Evolutionary conservation across 192 early-diverging fungal genomes (phyloP).

Genomic region (Backusella australiensis): DNA sequence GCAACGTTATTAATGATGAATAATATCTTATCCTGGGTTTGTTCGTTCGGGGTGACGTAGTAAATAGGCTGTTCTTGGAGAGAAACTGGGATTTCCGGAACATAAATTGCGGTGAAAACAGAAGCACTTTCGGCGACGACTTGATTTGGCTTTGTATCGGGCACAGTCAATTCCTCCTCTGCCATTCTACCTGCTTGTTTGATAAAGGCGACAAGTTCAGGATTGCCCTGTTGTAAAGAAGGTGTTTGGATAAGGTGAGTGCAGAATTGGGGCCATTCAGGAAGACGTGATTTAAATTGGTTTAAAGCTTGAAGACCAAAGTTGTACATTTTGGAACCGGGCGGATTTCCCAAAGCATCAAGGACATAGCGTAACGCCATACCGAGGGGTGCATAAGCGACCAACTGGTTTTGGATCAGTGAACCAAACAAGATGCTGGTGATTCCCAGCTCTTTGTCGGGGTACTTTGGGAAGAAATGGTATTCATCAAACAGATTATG

Average conservation of each 20-base stretch:
- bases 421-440: conserved; percentile 90
- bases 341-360: conserved; percentile 77
- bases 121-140: not conserved
- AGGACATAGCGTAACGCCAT: conserved; percentile 88
- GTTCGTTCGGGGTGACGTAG: conserved; percentile 56
- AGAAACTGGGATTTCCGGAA: conserved; percentile 9
- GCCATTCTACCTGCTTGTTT: conserved; percentile 40
- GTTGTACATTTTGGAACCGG: conserved; percentile 78
- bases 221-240: conserved; percentile 73
- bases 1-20: conserved; percentile 98
- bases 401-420: conserved; percentile 86
- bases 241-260: conserved; percentile 79
- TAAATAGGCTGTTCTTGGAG: not conserved
- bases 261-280: conserved; percentile 92
- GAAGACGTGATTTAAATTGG: conserved; percentile 80
- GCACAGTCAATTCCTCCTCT: not conserved
- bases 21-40: conserved; percentile 86
- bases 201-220: conserved; percentile 71
- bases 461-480: conserved; percentile 92
- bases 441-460: conserved; percentile 85
- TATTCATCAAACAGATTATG: conserved; percentile 96
- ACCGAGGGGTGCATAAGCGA: conserved; percentile 76
- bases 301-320: conserved; percentile 88
- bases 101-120: conserved; percentile 24
- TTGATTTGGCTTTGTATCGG: not conserved